A percentile compares a stretch with the other conserved stretches of the same genome.
Conservation (phyloP, 768 basidiomycete species). For the Calocera cornea region DNA sequence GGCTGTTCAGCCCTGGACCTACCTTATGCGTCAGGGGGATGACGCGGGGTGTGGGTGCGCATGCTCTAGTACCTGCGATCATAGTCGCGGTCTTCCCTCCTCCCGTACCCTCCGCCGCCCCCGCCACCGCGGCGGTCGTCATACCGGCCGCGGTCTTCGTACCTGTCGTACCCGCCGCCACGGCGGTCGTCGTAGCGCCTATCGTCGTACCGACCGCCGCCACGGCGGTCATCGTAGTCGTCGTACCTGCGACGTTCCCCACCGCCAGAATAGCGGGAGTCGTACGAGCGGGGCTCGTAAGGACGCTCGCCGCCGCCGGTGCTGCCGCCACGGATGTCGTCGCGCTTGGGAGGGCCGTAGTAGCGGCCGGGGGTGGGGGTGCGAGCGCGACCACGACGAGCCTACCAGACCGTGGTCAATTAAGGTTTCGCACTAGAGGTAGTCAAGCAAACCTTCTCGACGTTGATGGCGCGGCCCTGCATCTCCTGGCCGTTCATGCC, state of each 20-base stretch:
- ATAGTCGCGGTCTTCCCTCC: conserved; percentile 25
- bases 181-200: conserved; percentile 27
- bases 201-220: conserved; percentile 15
- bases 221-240: conserved; percentile 28
- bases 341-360: conserved; percentile 80
- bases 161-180: conserved; percentile 30
- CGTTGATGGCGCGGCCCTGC: conserved; percentile 72
- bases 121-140: conserved; percentile 17
- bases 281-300: conserved; percentile 86
- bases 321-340: conserved; percentile 29
- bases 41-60: background rate
- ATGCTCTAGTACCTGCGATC: conserved; percentile 11
- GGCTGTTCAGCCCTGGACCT: background rate
- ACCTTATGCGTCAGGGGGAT: background rate
- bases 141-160: conserved; percentile 25
- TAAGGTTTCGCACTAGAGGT: background rate
- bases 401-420: conserved; percentile 32
- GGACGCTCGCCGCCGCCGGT: conserved; percentile 54
- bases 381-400: conserved; percentile 76
- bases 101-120: conserved; percentile 10
- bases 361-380: conserved; percentile 92
- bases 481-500: conserved; percentile 72
- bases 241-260: conserved; percentile 30
- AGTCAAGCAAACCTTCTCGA: conserved; percentile 57
- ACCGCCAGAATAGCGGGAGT: conserved; percentile 62